Conservation (phyloP, 1,284 basidiomycete species). For the Veloboletus limbatus region DNA sequence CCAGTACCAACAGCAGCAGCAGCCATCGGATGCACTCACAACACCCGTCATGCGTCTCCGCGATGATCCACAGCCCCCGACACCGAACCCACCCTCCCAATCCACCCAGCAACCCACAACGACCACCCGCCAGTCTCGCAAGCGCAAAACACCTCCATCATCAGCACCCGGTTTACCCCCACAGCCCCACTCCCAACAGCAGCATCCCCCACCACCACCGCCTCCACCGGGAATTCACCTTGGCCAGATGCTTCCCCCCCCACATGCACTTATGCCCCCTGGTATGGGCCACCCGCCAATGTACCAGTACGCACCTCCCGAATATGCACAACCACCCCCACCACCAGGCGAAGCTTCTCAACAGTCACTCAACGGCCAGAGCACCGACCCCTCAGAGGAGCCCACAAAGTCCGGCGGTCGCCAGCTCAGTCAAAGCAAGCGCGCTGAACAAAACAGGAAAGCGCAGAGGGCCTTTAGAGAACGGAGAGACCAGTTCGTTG, state of each 20-base stretch:
- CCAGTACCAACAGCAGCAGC: conserved; percentile 34
- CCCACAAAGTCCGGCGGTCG: conserved; percentile 37
- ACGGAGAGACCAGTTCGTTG: conserved; percentile 74
- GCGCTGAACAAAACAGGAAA: conserved; percentile 84
- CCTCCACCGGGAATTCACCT: conserved; percentile 34
- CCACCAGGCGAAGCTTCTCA: conserved; percentile 35
- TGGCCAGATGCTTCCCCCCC: conserved; percentile 49
- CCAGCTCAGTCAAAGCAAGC: conserved; percentile 70
- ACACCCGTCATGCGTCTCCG: conserved; percentile 60
- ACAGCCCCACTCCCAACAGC: conserved; percentile 32
- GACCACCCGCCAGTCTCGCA: conserved; percentile 39
- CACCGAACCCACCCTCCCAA: conserved; percentile 21
- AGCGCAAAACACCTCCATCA: conserved; percentile 49
- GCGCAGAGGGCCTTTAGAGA: conserved; percentile 83
- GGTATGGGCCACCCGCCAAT: conserved; percentile 35
- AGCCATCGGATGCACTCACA: conserved; percentile 37
- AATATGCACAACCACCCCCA: conserved; percentile 32
- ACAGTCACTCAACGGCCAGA: conserved; percentile 30
- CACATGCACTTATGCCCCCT: conserved; percentile 48
- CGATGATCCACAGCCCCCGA: conserved; percentile 43
- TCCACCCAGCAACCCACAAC: conserved; percentile 35
- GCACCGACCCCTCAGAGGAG: conserved; percentile 7
- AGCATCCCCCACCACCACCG: conserved; percentile 20
- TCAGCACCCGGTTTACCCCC: conserved; percentile 17
- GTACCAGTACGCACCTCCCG: conserved; percentile 37